Conservation (phyloP, 2,329 filamentous ascomycete genomes). For the Alternaria sp. region DNA sequence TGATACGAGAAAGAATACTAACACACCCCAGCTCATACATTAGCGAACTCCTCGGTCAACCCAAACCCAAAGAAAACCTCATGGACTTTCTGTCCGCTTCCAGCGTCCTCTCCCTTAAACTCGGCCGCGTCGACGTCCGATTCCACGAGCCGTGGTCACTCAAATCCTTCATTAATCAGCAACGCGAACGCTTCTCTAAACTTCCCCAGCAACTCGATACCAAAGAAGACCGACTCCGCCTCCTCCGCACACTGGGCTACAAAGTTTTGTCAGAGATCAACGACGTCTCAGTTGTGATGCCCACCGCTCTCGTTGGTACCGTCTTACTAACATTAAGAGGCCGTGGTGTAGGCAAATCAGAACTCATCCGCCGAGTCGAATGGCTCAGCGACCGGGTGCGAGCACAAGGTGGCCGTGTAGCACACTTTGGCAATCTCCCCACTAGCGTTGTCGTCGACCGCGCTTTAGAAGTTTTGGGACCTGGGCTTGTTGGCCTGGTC, state of each 20-base stretch:
- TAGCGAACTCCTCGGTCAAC: slow-evolving; percentile 88
- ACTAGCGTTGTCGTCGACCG: slow-evolving; percentile 85
- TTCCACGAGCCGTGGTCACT: slow-evolving; percentile 98
- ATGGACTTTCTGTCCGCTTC: slow-evolving; percentile 88
- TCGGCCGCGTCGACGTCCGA: slow-evolving; percentile 91
- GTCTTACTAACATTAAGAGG: slow-evolving; percentile 90
- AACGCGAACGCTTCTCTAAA: slow-evolving; percentile 65
- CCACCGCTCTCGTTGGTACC: slow-evolving; percentile 92
- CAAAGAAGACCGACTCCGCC: slow-evolving; percentile 65
- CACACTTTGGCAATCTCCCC: slow-evolving; percentile 84
- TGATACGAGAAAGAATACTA: not conserved
- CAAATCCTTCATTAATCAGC: slow-evolving; percentile 78
- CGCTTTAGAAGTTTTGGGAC: slow-evolving; percentile 88
- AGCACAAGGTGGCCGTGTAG: slow-evolving; percentile 87
- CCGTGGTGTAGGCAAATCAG: slow-evolving; percentile 85
- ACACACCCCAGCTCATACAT: slow-evolving; percentile 73
- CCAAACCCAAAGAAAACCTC: slow-evolving; percentile 94
- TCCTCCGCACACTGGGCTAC: slow-evolving; percentile 88
- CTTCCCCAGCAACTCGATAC: slow-evolving; percentile 43
- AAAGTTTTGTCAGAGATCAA: slow-evolving; percentile 95
- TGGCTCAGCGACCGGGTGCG: slow-evolving; percentile 86
- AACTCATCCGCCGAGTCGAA: slow-evolving; percentile 84
- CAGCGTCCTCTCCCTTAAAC: slow-evolving; percentile 83
- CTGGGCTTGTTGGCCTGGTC: slow-evolving; percentile 82
- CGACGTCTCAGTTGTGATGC: slow-evolving; percentile 95